A percentile compares a stretch with the other conserved stretches of the same genome.
Evolutionary conservation across 2,329 filamentous ascomycete genomes (phyloP).

Genomic region (Claviceps arundinis): DNA sequence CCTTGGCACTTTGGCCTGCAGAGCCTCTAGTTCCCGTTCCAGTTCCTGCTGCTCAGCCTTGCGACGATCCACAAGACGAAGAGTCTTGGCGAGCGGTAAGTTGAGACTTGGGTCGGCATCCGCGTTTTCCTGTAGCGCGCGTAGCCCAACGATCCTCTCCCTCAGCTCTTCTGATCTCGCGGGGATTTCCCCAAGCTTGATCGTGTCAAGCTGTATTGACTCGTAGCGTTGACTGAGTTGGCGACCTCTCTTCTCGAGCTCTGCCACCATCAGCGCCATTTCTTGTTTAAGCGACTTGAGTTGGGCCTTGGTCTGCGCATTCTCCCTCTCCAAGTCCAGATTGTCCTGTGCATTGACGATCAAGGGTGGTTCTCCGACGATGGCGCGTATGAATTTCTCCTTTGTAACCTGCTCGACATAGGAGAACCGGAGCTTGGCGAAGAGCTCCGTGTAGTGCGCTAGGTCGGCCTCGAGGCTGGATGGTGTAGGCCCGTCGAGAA

Average conservation of each 20-base stretch:
- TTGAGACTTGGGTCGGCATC: conserved; percentile 32
- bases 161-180: conserved; percentile 35
- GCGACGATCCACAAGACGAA: conserved; percentile 35
- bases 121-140: conserved; percentile 22
- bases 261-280: conserved; percentile 57
- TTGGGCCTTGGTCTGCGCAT: conserved; percentile 57
- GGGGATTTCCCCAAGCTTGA: conserved; percentile 38
- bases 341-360: conserved; percentile 79
- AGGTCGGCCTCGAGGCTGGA: conserved; percentile 72
- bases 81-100: conserved; percentile 44
- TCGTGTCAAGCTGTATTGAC: conserved; percentile 33
- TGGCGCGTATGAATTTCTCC: conserved; percentile 89
- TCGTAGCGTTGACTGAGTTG: conserved; percentile 44
- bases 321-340: conserved; percentile 54
- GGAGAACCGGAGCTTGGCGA: conserved; percentile 89
- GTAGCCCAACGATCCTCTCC: conserved; percentile 31
- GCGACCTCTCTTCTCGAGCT: conserved; percentile 53
- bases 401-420: conserved; percentile 98
- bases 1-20: conserved; percentile 48
- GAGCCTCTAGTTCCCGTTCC: conserved; percentile 49
- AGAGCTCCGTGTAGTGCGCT: conserved; percentile 84
- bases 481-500: conserved; percentile 55
- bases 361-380: conserved; percentile 79
- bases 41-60: conserved; percentile 41
- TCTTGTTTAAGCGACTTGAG: conserved; percentile 71